Evolutionary conservation across 768 basidiomycete species (phyloP), one percentile per base, ranked within the genome.

Genomic region (Glaciozyma antarctica): DNA sequence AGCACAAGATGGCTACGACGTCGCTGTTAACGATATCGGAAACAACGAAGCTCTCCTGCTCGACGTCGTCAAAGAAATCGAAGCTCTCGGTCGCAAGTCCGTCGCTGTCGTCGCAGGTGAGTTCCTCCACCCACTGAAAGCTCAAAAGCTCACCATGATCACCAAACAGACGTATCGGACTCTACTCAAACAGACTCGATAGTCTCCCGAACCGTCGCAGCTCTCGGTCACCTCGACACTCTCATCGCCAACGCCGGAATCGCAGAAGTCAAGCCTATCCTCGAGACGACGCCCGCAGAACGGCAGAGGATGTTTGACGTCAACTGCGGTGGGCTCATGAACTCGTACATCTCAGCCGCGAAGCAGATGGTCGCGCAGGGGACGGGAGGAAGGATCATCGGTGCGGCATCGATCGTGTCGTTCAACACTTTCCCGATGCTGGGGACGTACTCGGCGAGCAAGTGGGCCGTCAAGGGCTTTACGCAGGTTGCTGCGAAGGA

Each of bases 201-300:
- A 47, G 61, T 69, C 26, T 60, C 55, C 44, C 47, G 58, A 41
- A 47, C 63, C 44, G 64, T 65, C 32, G 26, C 16, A 5, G 64
- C 58, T 17, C 56, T 63, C 30, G 68, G 64, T 1, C 48, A 30
- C 16, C 30, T 66, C 6, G 68, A 69, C 54, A 56, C 66, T 22
- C 44, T 28, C 32, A 52, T 66, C 24, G 60, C 64, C 34, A 66
- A 69, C 51, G 68, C 65, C n/a, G 68, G 64, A 1, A 69, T 69
- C 30, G 61, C 61, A 32, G 53, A 63, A 26, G 61, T 62, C 43
- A 44, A 69, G 26, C 53, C 52, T 4, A 32, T 66, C 21, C 38
- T 52, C 24, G 58, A 63, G 15, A 55, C 53, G 26, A 44, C 34
- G 6, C 55, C n/a, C 22, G 67, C 58, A 21, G 67, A 69, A 19